phyloP scores from a whole-genome alignment of 2,329 filamentous ascomycete species.

The Neophaeococcomyces aloes region DNA sequence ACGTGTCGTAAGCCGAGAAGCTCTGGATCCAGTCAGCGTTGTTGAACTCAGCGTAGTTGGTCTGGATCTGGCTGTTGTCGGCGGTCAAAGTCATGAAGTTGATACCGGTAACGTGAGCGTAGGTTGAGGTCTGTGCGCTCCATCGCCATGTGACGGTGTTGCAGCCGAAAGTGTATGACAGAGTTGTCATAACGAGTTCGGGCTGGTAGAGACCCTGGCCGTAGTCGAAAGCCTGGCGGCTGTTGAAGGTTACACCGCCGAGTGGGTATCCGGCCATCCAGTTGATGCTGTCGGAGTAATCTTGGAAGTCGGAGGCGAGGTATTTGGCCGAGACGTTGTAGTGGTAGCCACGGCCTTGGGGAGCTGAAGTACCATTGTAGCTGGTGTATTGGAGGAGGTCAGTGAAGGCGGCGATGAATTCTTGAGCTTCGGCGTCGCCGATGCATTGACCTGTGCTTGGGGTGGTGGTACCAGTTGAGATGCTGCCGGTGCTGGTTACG shows the following conservation, averaged over 20 bases:
- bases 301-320: conserved; percentile 14
- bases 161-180: conserved; percentile 19
- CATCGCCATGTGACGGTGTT: conserved; percentile 20
- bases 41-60: conserved; percentile 21
- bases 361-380: conserved; percentile 9
- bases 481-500: conserved; percentile 8
- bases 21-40: conserved; percentile 20
- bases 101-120: conserved; percentile 14
- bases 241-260: conserved; percentile 16
- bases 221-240: conserved; percentile 11
- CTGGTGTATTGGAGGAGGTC: conserved; percentile 17
- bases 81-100: conserved; percentile 17
- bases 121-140: conserved; percentile 4
- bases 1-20: conserved; percentile 13
- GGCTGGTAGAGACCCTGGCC: conserved; percentile 5
- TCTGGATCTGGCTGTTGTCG: conserved; percentile 14
- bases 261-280: conserved; percentile 20
- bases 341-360: conserved; percentile 15
- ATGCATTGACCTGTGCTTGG: conserved; percentile 11
- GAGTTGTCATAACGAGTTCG: conserved; percentile 5
- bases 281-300: conserved; percentile 23
- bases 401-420: conserved; percentile 16
- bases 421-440: conserved; percentile 13
- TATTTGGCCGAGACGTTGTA: conserved; percentile 15
- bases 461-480: not conserved